phyloP scores from a whole-genome alignment of 768 basidiomycete genomes.

The Boletales sp. region DNA sequence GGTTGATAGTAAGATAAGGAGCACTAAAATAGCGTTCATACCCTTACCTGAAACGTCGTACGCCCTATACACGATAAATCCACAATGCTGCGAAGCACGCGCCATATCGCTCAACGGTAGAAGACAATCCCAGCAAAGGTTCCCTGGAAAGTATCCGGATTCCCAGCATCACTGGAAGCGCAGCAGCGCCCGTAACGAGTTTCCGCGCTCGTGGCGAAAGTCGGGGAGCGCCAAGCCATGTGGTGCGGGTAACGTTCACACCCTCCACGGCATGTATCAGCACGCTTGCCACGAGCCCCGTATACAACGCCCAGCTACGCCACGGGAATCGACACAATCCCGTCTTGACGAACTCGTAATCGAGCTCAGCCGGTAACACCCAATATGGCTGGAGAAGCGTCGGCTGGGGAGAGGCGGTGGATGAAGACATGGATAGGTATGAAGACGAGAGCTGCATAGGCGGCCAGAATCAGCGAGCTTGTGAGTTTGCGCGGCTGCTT shows the following conservation, averaged over 20 bases:
- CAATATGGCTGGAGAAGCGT: constrained; percentile 35
- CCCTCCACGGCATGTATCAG: constrained; percentile 67
- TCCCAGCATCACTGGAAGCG: constrained; percentile 55
- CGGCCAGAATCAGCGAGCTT: constrained; percentile 54
- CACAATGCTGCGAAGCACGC: constrained; percentile 46
- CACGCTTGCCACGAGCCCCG: constrained; percentile 53
- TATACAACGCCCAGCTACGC: constrained; percentile 60
- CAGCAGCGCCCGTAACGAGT: constrained; percentile 33
- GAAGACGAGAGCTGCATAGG: constrained; percentile 56
- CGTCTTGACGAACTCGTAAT: constrained; percentile 80
- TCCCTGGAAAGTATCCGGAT: constrained; percentile 53
- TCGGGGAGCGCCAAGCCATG: constrained; percentile 30
- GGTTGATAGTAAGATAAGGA: background rate
- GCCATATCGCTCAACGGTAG: constrained; percentile 46
- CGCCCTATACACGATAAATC: constrained; percentile 43
- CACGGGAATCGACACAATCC: constrained; percentile 61
- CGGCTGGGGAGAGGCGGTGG: constrained; percentile 57
- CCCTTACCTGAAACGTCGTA: background rate
- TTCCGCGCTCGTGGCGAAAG: constrained; percentile 21
- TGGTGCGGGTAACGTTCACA: constrained; percentile 46
- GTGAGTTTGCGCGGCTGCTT: constrained; percentile 33
- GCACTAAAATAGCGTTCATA: background rate
- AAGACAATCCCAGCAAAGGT: constrained; percentile 53
- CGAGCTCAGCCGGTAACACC: constrained; percentile 71
- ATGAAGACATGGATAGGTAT: constrained; percentile 67